Percentiles rank a stretch among this genome's conserved stretches.
Evolutionary conservation across 768 basidiomycete species (phyloP).

Genomic region (Lactarius tabidus): DNA sequence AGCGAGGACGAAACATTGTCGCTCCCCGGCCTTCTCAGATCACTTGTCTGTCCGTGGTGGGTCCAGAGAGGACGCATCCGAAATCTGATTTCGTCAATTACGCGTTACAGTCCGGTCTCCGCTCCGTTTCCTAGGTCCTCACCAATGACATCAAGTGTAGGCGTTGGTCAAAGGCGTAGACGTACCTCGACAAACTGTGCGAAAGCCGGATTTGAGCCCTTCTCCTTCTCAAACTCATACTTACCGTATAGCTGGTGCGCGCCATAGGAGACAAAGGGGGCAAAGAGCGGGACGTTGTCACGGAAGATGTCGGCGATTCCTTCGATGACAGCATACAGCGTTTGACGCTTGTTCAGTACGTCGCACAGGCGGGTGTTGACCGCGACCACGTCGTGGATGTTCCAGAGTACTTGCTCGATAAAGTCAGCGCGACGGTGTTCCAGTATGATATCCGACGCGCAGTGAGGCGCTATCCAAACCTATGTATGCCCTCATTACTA

Average conservation of each 20-base stretch:
- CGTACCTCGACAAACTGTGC: slow-evolving; percentile 92
- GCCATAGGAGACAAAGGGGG: slow-evolving; percentile 92
- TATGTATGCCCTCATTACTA: slow-evolving; percentile 9
- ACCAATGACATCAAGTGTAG: no score
- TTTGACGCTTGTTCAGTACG: slow-evolving; percentile 91
- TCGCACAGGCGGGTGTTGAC: slow-evolving; percentile 93
- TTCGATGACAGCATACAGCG: slow-evolving; percentile 90
- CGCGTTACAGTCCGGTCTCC: no score
- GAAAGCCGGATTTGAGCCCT: slow-evolving; percentile 86
- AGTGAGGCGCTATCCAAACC: slow-evolving; percentile 88
- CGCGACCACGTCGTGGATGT: slow-evolving; percentile 86
- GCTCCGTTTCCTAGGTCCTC: no score
- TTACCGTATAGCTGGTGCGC: slow-evolving; percentile 97
- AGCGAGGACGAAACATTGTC: no score
- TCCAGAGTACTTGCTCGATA: slow-evolving; percentile 96
- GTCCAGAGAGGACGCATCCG: no score
- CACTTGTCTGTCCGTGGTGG: no score
- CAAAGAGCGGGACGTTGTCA: slow-evolving; percentile 82
- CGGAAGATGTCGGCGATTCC: slow-evolving; percentile 87
- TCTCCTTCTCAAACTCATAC: slow-evolving; percentile 99
- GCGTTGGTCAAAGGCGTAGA: slow-evolving; percentile 25
- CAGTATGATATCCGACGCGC: slow-evolving; percentile 73
- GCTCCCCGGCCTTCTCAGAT: no score
- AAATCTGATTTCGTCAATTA: no score
- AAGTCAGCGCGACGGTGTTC: slow-evolving; percentile 75